Evolutionary conservation across 164 flowering plant genomes (phyloP).

Genomic region (Pachysandra terminalis): DNA sequence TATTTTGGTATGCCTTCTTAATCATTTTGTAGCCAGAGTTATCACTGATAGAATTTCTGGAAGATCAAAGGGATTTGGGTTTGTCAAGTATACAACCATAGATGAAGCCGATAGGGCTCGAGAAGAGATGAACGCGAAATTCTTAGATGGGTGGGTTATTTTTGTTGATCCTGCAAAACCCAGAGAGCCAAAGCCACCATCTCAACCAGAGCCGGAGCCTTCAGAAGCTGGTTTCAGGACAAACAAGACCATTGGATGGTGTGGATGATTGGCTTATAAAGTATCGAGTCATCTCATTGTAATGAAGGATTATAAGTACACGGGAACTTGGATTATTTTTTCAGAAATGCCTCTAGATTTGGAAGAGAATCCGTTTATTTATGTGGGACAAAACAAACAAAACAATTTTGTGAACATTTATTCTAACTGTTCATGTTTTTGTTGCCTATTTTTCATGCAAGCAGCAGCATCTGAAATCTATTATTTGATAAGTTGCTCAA

Average conservation of each 20-base stretch:
- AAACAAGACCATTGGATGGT: slow-evolving; percentile 92
- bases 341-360: background rate
- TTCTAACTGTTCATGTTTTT: too few species aligned
- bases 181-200: slow-evolving; percentile 56
- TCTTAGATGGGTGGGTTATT: slow-evolving; percentile 93
- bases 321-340: background rate
- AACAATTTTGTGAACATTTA: too few species aligned
- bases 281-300: background rate
- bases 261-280: slow-evolving; percentile 37
- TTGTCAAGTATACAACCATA: slow-evolving; percentile 63
- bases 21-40: slow-evolving; percentile 56
- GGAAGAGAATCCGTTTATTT: background rate
- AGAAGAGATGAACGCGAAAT: slow-evolving; percentile 75
- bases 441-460: too few species aligned
- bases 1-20: background rate
- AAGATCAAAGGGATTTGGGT: slow-evolving; percentile 88
- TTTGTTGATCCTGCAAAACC: slow-evolving; percentile 92
- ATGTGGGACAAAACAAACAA: background rate
- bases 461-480: slow-evolving; percentile 39
- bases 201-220: slow-evolving; percentile 36
- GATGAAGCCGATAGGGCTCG: slow-evolving; percentile 88
- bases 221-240: slow-evolving; percentile 53
- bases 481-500: too few species aligned
- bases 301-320: background rate
- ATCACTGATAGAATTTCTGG: slow-evolving; percentile 60